These are phyloP conservation scores for Claviceps purpurea DNA, from an alignment of 2,329 filamentous ascomycete species.

Conservation along the genomic window DNA sequence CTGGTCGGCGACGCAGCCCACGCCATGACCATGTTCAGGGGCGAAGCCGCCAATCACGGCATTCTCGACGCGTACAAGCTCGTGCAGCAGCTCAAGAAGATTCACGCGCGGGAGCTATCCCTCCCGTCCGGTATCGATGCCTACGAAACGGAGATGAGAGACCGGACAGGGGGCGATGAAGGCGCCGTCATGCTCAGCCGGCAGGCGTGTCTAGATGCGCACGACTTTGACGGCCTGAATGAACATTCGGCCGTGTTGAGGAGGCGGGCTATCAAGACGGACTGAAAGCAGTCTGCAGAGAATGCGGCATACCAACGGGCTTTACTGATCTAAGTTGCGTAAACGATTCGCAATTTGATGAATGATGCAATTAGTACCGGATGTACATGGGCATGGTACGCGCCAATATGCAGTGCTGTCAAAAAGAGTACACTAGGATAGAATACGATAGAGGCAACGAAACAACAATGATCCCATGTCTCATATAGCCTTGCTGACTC, in stretches of 20 bases:
- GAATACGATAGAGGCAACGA: too few relatives aligned
- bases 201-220: conserved; percentile 20
- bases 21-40: conserved; percentile 43
- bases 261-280: conserved; percentile 10
- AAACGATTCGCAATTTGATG: too few relatives aligned
- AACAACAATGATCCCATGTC: too few relatives aligned
- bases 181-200: conserved; percentile 18
- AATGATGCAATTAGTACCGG: too few relatives aligned
- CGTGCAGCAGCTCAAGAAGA: conserved; percentile 10
- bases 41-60: conserved; percentile 26
- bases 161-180: conserved; percentile 10
- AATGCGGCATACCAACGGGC: too few relatives aligned
- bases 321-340: too few relatives aligned
- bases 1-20: conserved; percentile 42
- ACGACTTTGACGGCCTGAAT: conserved; percentile 17
- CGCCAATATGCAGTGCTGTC: too few relatives aligned
- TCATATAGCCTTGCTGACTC: too few relatives aligned
- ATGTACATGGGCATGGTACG: too few relatives aligned
- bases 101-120: conserved; percentile 7
- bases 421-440: too few relatives aligned
- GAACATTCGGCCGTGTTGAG: conserved; percentile 19
- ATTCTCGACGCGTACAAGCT: conserved; percentile 25
- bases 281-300: too few relatives aligned
- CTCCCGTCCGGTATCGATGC: conserved; percentile 10
- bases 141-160: conserved; percentile 20